Base-by-base conservation (phyloP, 192 early-diverging fungal species). In the Linnemannia hyalina region DNA sequence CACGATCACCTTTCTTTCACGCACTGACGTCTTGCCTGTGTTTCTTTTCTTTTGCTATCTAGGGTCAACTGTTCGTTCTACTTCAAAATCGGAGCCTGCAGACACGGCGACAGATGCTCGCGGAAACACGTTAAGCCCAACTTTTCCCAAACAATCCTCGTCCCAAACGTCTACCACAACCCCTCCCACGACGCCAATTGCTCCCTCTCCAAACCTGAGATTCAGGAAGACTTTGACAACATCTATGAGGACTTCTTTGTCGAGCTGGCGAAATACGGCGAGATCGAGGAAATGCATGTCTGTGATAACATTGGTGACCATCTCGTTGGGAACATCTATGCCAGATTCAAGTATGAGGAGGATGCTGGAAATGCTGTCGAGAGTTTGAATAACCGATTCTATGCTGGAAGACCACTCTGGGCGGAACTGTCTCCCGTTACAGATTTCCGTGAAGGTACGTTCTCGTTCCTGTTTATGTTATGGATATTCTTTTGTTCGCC, bases 251-350 rank as follows among this genome's bases (percentile, higher is more conserved):
- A 99, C 88, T 91, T 99, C 76, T 99, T 98, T 82, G 92, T 96
- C 23, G 99, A 99, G 82, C 89, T 99, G 86, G 96, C 96, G 60
- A 97, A 97, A 88, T 99, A 97, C 90, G 98, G 98, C 70, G 97
- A 99, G 88, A 93, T 99, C 44, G 96, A 99, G 87, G 97, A 98
- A 82, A 95, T 99, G 94, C 95, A 96, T 78, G 94, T 99, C 9
- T 99, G 99, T 84, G 98, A 99, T 89, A 99, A 99, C 80, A 96
- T 97, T 36, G 97, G 99, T 54, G 98, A 99, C 89, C 99, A 99
- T 85, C 91, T 99, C 72, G 94, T 99, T 55, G 97, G 98, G 11
- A 99, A 99, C 83, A 98, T 99, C 40, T 99, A 99, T 88, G 95
- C 95, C 42, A 93, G 96, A 84, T 99, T 93, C 87, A 93, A 92